These are phyloP conservation scores for Mycena venus DNA, from an alignment of 768 basidiomycete genomes.

Conservation along the genomic window DNA sequence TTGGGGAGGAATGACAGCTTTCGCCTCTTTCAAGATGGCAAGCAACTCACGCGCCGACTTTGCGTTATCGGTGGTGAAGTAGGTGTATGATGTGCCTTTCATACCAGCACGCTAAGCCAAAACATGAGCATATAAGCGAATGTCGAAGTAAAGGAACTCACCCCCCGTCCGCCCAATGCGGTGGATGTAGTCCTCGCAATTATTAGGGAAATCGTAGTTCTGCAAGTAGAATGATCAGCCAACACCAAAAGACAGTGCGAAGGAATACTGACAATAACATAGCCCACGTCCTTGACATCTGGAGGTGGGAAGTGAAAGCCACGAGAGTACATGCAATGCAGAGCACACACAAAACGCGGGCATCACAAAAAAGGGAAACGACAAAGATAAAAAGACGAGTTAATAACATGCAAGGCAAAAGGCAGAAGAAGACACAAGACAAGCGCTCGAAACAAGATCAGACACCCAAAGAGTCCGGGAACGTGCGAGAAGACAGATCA, in stretches of 20 bases:
- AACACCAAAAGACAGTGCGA: constrained; percentile 2
- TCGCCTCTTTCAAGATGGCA: constrained; percentile 88
- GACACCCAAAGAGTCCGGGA: constrained; percentile 34
- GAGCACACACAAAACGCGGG: constrained; percentile 48
- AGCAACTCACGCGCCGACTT: constrained; percentile 95
- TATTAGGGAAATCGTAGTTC: constrained; percentile 99
- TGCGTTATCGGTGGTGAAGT: constrained; percentile 96
- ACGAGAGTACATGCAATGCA: constrained; percentile 38
- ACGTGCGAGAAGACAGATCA: constrained; percentile 58
- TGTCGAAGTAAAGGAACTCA: constrained; percentile 47
- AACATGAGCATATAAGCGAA: constrained; percentile 32
- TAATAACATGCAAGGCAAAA: constrained; percentile 56
- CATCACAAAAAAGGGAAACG: constrained; percentile 39
- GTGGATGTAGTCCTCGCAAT: constrained; percentile 98
- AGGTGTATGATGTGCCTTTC: constrained; percentile 94
- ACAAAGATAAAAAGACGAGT: constrained; percentile 58
- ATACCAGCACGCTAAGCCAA: constrained; percentile 82
- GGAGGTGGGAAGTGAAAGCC: constrained; percentile 35
- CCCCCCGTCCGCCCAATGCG: constrained; percentile 98
- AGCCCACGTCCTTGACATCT: constrained; percentile 99
- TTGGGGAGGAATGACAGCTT: constrained; percentile 87
- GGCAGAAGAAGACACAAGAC: constrained; percentile 53
- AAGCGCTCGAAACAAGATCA: constrained; percentile 60
- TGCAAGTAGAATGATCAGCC: constrained; percentile 43
- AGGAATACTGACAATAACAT: constrained; percentile 84